These are phyloP conservation scores for Tolypocladium ophioglossoides DNA, from an alignment of 2,329 filamentous ascomycete genomes.

Conservation along the genomic window DNA sequence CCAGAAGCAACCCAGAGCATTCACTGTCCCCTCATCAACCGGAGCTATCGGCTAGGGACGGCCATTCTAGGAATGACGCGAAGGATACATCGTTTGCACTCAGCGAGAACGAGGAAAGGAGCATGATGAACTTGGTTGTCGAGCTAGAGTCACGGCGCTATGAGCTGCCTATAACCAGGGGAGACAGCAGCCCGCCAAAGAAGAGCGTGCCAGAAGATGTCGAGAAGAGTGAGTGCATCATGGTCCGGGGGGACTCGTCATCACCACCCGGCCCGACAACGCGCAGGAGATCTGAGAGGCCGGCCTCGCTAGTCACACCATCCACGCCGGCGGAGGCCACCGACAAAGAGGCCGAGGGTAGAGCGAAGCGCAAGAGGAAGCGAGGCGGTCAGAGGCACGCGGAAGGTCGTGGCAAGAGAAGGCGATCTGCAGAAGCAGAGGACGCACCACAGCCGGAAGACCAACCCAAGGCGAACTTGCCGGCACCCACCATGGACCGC, in stretches of 20 bases:
- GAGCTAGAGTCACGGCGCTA: conserved; percentile 35
- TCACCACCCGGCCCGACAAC: conserved; percentile 7
- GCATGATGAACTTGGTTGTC: conserved; percentile 36
- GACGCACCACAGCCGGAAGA: conserved; percentile 7
- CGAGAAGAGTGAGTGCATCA: conserved; percentile 8
- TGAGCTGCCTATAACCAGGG: conserved; percentile 9
- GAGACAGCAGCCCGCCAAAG: conserved; percentile 8
- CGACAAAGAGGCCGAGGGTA: conserved; percentile 1
- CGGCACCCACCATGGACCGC: background rate
- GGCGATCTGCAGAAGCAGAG: conserved; percentile 12
- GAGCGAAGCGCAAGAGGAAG: conserved; percentile 19
- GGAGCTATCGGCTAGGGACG: background rate
- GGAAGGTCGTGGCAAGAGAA: conserved; percentile 18
- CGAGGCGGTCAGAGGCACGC: conserved; percentile 8
- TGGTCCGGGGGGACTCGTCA: conserved; percentile 10
- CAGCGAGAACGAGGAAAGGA: conserved; percentile 35
- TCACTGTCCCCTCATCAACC: conserved; percentile 3
- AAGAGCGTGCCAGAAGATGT: conserved; percentile 2
- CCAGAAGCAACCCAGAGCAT: conserved; percentile 30
- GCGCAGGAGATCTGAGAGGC: conserved; percentile 3
- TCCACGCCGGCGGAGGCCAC: conserved; percentile 11
- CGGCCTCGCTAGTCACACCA: conserved; percentile 9
- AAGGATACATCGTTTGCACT: conserved; percentile 27
- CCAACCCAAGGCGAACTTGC: background rate
- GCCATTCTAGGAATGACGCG: background rate